Evolutionary conservation across 176 grass and related monocot genomes (phyloP).

Genomic region (Carex pumila): DNA sequence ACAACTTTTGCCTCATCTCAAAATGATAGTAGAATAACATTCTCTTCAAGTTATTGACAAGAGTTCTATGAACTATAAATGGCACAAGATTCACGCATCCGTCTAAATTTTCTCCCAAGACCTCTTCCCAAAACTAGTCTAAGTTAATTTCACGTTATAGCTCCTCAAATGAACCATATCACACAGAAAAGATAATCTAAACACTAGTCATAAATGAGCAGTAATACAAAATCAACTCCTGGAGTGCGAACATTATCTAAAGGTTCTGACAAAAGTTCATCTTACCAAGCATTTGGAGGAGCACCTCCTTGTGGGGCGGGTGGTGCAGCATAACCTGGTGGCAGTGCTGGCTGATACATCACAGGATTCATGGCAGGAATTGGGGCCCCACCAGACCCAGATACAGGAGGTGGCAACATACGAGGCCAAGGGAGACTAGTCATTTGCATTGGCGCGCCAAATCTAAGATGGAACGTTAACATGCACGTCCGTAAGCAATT

Average conservation of each 20-base stretch:
- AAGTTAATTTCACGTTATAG: neutral
- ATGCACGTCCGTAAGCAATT: too few species aligned
- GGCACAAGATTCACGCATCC: neutral
- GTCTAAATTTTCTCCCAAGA: neutral
- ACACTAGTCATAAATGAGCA: too few species aligned
- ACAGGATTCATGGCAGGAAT: neutral
- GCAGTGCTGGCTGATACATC: conserved; percentile 20
- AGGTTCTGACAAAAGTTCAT: neutral
- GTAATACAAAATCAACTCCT: neutral
- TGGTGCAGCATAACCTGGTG: conserved; percentile 3
- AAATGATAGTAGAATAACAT: neutral
- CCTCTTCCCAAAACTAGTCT: neutral
- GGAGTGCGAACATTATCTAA: neutral
- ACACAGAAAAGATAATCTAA: too few species aligned
- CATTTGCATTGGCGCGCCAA: conserved; percentile 15
- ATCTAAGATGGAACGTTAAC: too few species aligned
- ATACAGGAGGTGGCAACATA: conserved; percentile 1
- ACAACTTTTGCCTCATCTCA: neutral
- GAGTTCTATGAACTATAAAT: neutral
- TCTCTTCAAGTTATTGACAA: neutral
- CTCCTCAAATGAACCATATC: neutral
- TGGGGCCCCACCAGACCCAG: neutral
- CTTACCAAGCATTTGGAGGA: neutral
- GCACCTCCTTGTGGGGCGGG: neutral
- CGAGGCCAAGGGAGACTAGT: conserved; percentile 7